These are phyloP conservation scores for Periconia sp. DNA, from an alignment of 2,329 filamentous ascomycete genomes.

Conservation along the genomic window DNA sequence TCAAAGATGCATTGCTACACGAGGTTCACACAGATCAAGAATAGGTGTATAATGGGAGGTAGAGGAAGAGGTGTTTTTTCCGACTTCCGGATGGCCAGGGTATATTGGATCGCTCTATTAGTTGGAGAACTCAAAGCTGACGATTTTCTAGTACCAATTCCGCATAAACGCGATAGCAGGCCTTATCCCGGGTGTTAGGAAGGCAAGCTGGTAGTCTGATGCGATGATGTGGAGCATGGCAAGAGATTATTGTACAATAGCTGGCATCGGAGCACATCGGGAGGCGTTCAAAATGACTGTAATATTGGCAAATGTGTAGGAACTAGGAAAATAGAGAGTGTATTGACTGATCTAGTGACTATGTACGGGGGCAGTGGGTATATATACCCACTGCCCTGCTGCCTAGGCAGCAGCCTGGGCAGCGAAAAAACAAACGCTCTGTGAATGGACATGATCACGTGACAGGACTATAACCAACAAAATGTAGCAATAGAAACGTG, in stretches of 20 bases:
- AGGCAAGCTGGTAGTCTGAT: constrained; percentile 82
- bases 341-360: no score
- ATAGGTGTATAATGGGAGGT: constrained; percentile 90
- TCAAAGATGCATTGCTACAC: constrained; percentile 97
- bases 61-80: constrained; percentile 86
- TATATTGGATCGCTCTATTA: constrained; percentile 51
- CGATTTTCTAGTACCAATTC: constrained; percentile 79
- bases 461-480: no score
- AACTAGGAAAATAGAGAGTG: no score
- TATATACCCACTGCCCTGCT: no score
- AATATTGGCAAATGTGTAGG: constrained; percentile 8
- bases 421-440: no score
- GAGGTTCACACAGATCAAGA: constrained; percentile 87
- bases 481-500: constrained; percentile 9
- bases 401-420: no score
- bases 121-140: constrained; percentile 6
- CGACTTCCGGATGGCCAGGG: constrained; percentile 88
- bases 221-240: not conserved
- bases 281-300: constrained; percentile 27
- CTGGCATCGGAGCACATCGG: constrained; percentile 37
- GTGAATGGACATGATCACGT: no score
- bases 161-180: constrained; percentile 84
- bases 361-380: no score
- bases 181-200: constrained; percentile 86
- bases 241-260: constrained; percentile 19